phyloP scores from a whole-genome alignment of 164 flowering plant species.

The Malania oleifera region DNA sequence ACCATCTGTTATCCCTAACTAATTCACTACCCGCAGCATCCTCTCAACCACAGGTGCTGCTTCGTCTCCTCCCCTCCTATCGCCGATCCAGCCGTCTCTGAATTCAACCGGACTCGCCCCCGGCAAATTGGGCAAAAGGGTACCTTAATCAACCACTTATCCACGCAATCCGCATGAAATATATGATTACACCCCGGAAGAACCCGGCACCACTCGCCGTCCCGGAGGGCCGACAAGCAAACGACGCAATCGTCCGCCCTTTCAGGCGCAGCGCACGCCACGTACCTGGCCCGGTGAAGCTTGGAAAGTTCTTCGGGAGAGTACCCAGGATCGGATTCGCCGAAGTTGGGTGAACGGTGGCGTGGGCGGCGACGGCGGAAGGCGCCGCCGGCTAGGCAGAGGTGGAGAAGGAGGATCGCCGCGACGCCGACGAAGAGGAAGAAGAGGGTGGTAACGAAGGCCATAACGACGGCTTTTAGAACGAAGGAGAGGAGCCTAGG shows the following conservation, averaged over 20 bases:
- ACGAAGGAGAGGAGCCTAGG: slow-evolving; percentile 4
- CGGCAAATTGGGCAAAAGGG: slow-evolving; percentile 6
- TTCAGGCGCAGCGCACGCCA: not conserved
- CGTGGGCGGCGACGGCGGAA: slow-evolving; percentile 1
- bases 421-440: slow-evolving; percentile 7
- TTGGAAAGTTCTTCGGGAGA: not conserved
- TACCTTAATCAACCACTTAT: slow-evolving; percentile 2
- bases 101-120: not conserved
- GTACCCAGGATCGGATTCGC: not conserved
- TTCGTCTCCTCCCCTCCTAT: not conserved
- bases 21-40: no score
- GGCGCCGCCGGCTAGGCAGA: not conserved
- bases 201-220: slow-evolving; percentile 6
- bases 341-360: not conserved
- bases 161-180: slow-evolving; percentile 3
- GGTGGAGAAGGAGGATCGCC: slow-evolving; percentile 1
- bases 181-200: slow-evolving; percentile 1
- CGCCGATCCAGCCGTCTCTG: not conserved
- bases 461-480: not conserved
- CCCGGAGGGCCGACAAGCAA: slow-evolving; percentile 1
- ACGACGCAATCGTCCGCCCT: not conserved
- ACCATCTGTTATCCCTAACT: no score
- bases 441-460: not conserved
- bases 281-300: slow-evolving; percentile 2
- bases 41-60: no score